phyloP scores from a whole-genome alignment of 768 basidiomycete genomes.

The Tubosaeta sp. region DNA sequence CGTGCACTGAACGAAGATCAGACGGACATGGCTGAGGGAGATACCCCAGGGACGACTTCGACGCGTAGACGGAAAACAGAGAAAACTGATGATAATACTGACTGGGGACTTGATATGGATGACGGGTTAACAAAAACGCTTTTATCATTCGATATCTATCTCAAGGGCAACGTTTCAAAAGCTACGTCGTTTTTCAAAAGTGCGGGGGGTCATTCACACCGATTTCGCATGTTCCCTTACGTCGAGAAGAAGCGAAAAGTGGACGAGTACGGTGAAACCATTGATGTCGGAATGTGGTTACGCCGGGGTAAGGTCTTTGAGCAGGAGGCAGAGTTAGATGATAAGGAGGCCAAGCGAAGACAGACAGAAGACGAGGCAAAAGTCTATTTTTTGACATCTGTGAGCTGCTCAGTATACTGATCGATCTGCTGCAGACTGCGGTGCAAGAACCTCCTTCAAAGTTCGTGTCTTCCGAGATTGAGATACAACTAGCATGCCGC shows the following conservation, averaged over 20 bases:
- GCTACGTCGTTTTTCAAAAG: constrained; percentile 85
- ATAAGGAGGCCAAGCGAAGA: constrained; percentile 63
- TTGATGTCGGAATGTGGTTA: constrained; percentile 96
- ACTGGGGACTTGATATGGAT: constrained; percentile 74
- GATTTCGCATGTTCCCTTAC: constrained; percentile 97
- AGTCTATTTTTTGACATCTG: constrained; percentile 32
- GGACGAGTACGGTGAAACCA: constrained; percentile 92
- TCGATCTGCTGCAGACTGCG: constrained; percentile 47
- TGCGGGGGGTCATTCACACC: constrained; percentile 60
- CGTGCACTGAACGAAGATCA: constrained; percentile 48
- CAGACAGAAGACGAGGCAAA: constrained; percentile 75
- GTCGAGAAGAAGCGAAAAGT: constrained; percentile 89
- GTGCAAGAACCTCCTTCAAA: constrained; percentile 88
- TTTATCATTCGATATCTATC: constrained; percentile 91
- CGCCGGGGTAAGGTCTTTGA: constrained; percentile 87
- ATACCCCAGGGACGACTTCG: constrained; percentile 17
- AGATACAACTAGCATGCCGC: constrained; percentile 80
- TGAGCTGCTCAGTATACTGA: neutral
- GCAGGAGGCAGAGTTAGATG: constrained; percentile 83
- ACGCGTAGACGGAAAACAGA: constrained; percentile 41
- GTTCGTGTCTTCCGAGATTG: constrained; percentile 70
- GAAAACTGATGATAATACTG: constrained; percentile 48
- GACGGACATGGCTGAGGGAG: constrained; percentile 42
- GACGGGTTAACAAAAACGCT: constrained; percentile 70
- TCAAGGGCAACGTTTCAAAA: constrained; percentile 93